Evolutionary conservation across 2,329 filamentous ascomycete genomes (phyloP), one percentile per base, ranked within the genome.

Genomic region (Pseudogymnoascus sp.): DNA sequence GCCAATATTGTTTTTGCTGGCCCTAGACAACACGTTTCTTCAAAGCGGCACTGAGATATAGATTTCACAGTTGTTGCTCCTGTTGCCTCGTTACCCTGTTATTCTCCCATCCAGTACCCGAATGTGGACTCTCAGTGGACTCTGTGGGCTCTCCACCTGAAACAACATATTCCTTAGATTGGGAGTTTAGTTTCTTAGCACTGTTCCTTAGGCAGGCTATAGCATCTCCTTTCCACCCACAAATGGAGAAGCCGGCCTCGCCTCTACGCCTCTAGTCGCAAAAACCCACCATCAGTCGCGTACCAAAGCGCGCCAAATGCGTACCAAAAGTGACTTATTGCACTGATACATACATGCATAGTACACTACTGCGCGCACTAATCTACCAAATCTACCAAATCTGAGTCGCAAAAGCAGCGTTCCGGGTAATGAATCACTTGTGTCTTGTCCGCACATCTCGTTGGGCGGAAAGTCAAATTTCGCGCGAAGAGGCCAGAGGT

Each of bases 331-430:
- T 25, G 25, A 51, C 25, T 31, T 27, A 7, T 13, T 12, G 42
- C 29, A 51, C 44, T 51, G 27, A 51, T 51, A 33, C 44, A 51
- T 13, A 51, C 21, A 21, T 21, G 21, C 21, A 21, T 21, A 21
- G 21, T 21, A 21, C 21, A 21, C 21, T 21, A 21, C 21, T 21
- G 21, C 21, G 21, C 21, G 21, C 21, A 21, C 21, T 21, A 21
- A 21, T 21, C 21, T 21, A 21, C 21, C 21, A 21, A 21, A 21
- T 21, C 21, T 21, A 21, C 21, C 21, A 21, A 21, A 21, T 21
- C n/a, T 51, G 44, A 31, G 44, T 51, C 27, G n/a, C 44, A 51
- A 51, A 51, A 51, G 44, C 44, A 51, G 44, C 44, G 44, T 17
- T 27, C 44, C 31, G 44, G 44, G 44, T 51, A 51, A 51, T 51